These are phyloP conservation scores for Paspalum notatum DNA, from an alignment of 176 grass and related monocot genomes.

Conservation along the genomic window DNA sequence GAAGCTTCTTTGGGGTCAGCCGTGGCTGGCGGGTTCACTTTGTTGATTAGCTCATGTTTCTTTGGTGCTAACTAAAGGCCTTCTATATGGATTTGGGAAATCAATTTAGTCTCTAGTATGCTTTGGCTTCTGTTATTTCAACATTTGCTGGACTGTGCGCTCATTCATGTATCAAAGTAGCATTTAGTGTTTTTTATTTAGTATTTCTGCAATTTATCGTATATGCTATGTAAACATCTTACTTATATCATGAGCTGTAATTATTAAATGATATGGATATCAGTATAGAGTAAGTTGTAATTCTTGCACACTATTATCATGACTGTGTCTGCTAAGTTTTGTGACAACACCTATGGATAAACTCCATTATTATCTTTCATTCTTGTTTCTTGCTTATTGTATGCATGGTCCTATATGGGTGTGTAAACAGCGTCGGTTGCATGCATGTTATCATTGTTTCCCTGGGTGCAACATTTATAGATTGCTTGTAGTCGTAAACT, in stretches of 20 bases:
- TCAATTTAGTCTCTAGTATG: background rate
- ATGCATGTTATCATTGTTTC: background rate
- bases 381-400: no score
- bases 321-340: background rate
- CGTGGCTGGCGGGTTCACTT: background rate
- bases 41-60: background rate
- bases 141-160: background rate
- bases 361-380: background rate
- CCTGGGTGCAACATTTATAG: background rate
- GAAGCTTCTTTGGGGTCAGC: background rate
- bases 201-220: background rate
- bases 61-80: conserved; percentile 2
- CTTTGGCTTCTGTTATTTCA: background rate
- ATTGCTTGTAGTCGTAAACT: no score
- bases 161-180: background rate
- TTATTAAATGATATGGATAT: background rate
- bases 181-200: background rate
- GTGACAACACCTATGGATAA: no score
- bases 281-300: background rate
- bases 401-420: background rate
- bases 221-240: background rate
- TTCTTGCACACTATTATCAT: background rate
- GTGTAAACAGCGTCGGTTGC: background rate
- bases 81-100: background rate
- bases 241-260: background rate